Evolutionary conservation across 2,329 filamentous ascomycete genomes (phyloP).

Genomic region (Aspergillus amoenus): DNA sequence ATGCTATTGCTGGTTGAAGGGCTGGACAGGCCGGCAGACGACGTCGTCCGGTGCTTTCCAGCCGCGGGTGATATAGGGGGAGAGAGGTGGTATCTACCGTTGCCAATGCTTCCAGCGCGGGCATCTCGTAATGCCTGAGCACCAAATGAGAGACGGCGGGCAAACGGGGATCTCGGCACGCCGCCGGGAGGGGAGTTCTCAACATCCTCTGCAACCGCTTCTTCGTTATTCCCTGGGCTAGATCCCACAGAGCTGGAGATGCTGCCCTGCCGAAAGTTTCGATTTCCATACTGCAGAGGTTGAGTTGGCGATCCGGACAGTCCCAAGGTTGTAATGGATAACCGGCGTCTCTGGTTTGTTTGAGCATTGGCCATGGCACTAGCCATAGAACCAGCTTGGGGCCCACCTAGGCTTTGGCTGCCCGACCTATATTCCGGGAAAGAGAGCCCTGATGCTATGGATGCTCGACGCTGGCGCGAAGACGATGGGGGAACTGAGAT

Average conservation of each 20-base stretch:
- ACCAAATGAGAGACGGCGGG: conserved; percentile 86
- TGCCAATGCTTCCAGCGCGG: conserved; percentile 62
- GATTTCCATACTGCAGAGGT: conserved; percentile 51
- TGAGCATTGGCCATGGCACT: conserved; percentile 50
- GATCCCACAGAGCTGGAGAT: conserved; percentile 61
- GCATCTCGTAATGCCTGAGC: conserved; percentile 73
- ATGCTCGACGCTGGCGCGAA: conserved; percentile 46
- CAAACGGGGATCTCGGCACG: conserved; percentile 66
- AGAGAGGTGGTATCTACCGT: conserved; percentile 56
- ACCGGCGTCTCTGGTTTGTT: conserved; percentile 58
- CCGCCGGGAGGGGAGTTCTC: conserved; percentile 60
- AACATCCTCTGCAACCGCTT: conserved; percentile 62
- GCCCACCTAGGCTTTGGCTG: conserved; percentile 16
- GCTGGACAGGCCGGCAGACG: conserved; percentile 23
- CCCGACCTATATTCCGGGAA: conserved; percentile 40
- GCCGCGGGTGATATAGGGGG: conserved; percentile 32
- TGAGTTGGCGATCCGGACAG: conserved; percentile 70
- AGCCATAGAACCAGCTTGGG: conserved; percentile 50
- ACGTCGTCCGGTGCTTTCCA: conserved; percentile 26
- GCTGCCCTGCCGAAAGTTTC: conserved; percentile 61
- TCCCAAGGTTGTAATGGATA: conserved; percentile 73
- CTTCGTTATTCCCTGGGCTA: conserved; percentile 40
- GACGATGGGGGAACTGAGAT: conserved; percentile 38
- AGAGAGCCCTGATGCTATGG: conserved; percentile 42
- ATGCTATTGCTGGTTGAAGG: conserved; percentile 14